A percentile compares a stretch with the other conserved stretches of the same genome.
phyloP scores from a whole-genome alignment of 2,329 filamentous ascomycete genomes.

The Alternaria postmessia region DNA sequence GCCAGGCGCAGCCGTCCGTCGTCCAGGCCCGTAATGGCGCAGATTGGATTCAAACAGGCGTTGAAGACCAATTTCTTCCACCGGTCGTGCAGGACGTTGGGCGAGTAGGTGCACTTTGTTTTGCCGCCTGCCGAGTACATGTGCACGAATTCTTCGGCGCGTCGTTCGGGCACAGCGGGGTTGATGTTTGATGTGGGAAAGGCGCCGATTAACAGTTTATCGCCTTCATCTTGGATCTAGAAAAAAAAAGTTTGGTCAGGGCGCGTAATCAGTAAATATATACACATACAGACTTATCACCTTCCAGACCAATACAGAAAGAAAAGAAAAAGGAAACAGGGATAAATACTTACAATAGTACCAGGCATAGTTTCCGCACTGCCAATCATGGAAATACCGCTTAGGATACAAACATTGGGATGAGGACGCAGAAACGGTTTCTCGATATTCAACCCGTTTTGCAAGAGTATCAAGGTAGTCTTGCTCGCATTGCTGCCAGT shows the following conservation, averaged over 20 bases:
- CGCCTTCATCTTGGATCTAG: conserved; percentile 59
- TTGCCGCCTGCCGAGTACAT: conserved; percentile 60
- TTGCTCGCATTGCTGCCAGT: conserved; percentile 47
- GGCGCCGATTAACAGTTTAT: conserved; percentile 60
- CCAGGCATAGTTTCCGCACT: conserved; percentile 59
- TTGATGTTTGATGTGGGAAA: conserved; percentile 54
- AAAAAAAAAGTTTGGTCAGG: too few species aligned
- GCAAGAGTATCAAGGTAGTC: conserved; percentile 65
- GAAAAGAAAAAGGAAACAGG: too few species aligned
- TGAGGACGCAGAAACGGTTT: conserved; percentile 60
- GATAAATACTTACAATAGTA: conserved; percentile 48
- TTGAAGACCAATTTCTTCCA: conserved; percentile 64
- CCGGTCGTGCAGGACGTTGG: conserved; percentile 54
- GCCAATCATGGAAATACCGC: conserved; percentile 63
- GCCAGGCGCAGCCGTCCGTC: conserved; percentile 60
- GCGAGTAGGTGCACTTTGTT: conserved; percentile 53
- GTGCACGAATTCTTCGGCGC: conserved; percentile 55
- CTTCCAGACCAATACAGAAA: too few species aligned
- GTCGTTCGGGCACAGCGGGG: conserved; percentile 29
- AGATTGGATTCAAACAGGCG: conserved; percentile 62
- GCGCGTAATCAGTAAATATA: too few species aligned
- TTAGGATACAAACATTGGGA: conserved; percentile 62
- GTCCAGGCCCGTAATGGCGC: conserved; percentile 61
- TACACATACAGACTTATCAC: too few species aligned
- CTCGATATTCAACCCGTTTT: conserved; percentile 72